Evolutionary conservation across 225 moss, liverwort and hornwort genomes (phyloP).

Genomic region (Polytrichum commune): DNA sequence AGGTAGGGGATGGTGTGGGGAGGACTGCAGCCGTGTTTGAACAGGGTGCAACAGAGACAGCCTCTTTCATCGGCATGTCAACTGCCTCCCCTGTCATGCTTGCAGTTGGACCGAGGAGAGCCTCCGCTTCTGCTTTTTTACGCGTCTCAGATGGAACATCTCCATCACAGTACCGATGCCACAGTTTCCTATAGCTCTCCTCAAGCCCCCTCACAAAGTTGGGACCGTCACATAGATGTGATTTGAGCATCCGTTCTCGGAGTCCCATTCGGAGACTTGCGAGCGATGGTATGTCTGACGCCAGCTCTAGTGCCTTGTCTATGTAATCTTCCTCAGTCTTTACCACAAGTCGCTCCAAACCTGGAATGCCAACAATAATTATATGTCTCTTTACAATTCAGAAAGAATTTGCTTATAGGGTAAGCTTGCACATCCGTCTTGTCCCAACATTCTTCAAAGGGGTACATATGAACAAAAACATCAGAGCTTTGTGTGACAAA

Average conservation of each 20-base stretch:
- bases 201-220: conserved; percentile 85
- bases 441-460: neutral
- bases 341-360: conserved; percentile 73
- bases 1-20: conserved; percentile 49
- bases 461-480: neutral
- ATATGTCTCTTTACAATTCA: too few species aligned
- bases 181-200: conserved; percentile 70
- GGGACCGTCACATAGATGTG: conserved; percentile 88
- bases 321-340: conserved; percentile 88
- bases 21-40: conserved; percentile 18
- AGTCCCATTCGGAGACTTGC: conserved; percentile 68
- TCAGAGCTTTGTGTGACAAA: too few species aligned
- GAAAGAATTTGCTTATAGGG: too few species aligned
- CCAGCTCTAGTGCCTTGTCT: conserved; percentile 75
- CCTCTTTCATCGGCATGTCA: conserved; percentile 78
- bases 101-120: conserved; percentile 27
- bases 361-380: conserved; percentile 34
- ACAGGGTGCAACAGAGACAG: conserved; percentile 30
- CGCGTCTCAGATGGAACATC: conserved; percentile 36
- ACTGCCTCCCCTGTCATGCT: conserved; percentile 33
- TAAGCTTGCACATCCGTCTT: too few species aligned
- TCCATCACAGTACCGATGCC: conserved; percentile 83
- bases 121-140: conserved; percentile 45
- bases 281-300: conserved; percentile 57
- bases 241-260: conserved; percentile 89